Conservation (phyloP, 1,139 yeast genomes). For the Groenewaldozyma sp. region DNA sequence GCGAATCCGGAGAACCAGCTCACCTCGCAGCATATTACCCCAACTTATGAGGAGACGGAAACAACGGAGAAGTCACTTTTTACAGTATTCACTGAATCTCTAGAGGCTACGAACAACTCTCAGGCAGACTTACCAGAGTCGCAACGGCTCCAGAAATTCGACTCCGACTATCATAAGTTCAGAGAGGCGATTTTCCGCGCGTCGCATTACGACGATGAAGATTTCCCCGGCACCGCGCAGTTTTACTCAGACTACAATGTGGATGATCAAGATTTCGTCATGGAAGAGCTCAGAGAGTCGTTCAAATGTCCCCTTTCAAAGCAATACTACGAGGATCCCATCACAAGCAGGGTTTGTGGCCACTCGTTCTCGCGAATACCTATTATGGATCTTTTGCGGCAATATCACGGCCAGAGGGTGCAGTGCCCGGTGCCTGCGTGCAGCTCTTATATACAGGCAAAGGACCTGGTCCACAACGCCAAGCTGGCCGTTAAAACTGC, state of each 20-base stretch:
- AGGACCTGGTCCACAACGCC: slow-evolving; percentile 12
- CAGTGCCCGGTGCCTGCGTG: slow-evolving; percentile 24
- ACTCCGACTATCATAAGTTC: slow-evolving; percentile 21
- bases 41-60: neutral
- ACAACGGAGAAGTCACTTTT: slow-evolving; percentile 1
- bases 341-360: slow-evolving; percentile 19
- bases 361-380: slow-evolving; percentile 22
- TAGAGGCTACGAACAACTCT: neutral
- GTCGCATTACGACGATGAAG: slow-evolving; percentile 16
- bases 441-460: slow-evolving; percentile 6
- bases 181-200: slow-evolving; percentile 16
- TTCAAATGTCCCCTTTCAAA: slow-evolving; percentile 25
- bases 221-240: slow-evolving; percentile 16
- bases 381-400: slow-evolving; percentile 15
- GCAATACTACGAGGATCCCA: slow-evolving; percentile 20
- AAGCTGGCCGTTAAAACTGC: slow-evolving; percentile 17
- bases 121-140: neutral
- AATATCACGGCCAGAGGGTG: slow-evolving; percentile 2
- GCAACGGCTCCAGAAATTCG: neutral
- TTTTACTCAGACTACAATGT: slow-evolving; percentile 18
- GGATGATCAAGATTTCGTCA: slow-evolving; percentile 23
- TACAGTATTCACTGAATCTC: neutral
- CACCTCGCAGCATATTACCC: neutral
- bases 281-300: slow-evolving; percentile 19
- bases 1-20: neutral